Evolutionary conservation across 2,329 filamentous ascomycete genomes (phyloP).

Genomic region (Lasiodiplodia hormozganensis): DNA sequence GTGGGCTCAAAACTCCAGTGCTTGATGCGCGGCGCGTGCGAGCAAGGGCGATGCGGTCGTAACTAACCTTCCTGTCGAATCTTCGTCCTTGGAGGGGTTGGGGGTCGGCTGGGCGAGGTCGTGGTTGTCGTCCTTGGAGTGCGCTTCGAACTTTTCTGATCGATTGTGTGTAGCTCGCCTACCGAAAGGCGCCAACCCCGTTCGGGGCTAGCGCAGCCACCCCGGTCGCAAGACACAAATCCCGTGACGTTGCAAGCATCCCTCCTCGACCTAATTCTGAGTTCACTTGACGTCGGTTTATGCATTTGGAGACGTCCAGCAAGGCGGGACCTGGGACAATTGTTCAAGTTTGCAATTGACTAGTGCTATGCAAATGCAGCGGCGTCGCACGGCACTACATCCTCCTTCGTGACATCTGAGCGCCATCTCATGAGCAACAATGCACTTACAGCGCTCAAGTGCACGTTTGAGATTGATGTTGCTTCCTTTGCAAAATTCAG

Average conservation of each 20-base stretch:
- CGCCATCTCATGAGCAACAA: not conserved
- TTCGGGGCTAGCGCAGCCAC: not conserved
- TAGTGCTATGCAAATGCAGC: not conserved
- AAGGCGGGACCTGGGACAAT: not conserved
- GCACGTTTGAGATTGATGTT: not conserved
- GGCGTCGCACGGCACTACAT: not conserved
- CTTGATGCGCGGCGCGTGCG: not conserved
- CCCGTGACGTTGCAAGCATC: constrained; percentile 23
- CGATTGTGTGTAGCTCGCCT: constrained; percentile 29
- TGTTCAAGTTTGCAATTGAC: not conserved
- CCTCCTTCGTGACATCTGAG: not conserved
- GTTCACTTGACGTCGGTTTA: constrained; percentile 1
- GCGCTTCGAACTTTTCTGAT: constrained; percentile 28
- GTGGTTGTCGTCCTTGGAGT: constrained; percentile 27
- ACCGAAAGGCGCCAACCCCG: not conserved
- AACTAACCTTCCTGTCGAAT: constrained; percentile 28
- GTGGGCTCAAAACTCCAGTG: constrained; percentile 6
- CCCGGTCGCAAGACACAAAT: not conserved
- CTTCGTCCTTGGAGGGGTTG: constrained; percentile 28
- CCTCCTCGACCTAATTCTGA: constrained; percentile 10
- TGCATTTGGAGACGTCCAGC: not conserved
- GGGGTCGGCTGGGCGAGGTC: constrained; percentile 30
- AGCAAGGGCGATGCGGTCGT: not conserved
- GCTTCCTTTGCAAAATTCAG: not conserved
- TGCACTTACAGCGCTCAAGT: not conserved